Base-by-base conservation (phyloP, 1,139 yeast species). In the Geotrichum australiense region DNA sequence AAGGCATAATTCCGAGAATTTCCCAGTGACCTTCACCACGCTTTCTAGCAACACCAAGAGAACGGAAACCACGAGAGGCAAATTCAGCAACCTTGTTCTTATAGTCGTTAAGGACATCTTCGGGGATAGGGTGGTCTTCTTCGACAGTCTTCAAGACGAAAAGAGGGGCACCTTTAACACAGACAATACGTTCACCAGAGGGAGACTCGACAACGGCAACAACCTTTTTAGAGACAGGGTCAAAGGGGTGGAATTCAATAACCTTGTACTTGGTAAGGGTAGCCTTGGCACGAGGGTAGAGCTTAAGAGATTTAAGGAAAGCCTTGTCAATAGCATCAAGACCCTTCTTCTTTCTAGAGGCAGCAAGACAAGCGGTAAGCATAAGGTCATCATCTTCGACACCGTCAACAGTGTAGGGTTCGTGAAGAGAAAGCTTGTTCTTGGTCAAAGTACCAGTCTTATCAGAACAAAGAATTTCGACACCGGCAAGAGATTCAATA, bases 331-430 rank as follows among this genome's bases (percentile, higher is more conserved):
- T 87, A 62, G 96, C 96, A 71, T 87, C 96, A 66, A 87, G 78
- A 80, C 96, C 96, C 80, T 87, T 87, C 85, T 80, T 84, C 89
- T 87, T 87, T 78, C 96, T 82, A 53, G 96, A 84, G 64, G 96
- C 96, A 68, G 96, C 96, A 65, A 87, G 76, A 78, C 95, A 85
- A 64, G 96, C 96, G 66, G 96, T 87, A 72, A 87, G 78, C 96
- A 87, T 87, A 66, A 87, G 78, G 65, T 87, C 96, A 62, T 89
- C 96, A 52, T 94, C 80, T 67, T 89, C 95, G 59, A 91, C 96
- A 76, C 98, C 98, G 64, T 85, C 95, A 62, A 91, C 97, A 66
- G 96, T 87, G 85, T 87, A 91, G 64, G 98, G 98, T 71, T 89
- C 97, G 71, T 87, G 93, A 63, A 89, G 76, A 47, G 97, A 85